Evolutionary conservation across 192 early-diverging fungal species (phyloP).

Genomic region (Funneliformis geosporum): DNA sequence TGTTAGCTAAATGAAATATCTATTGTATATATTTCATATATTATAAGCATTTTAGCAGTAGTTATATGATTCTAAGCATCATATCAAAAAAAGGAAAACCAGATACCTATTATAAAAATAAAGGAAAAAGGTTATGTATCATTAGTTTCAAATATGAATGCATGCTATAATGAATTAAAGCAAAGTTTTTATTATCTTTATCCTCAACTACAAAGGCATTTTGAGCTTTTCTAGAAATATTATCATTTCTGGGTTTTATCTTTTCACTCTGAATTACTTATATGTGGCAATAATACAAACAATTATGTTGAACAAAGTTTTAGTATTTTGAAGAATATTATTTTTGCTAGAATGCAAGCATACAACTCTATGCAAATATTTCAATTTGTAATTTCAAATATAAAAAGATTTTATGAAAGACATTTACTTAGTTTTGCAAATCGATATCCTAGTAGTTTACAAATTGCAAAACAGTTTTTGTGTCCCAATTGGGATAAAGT

Average conservation of each 20-base stretch:
- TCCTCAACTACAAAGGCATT: not conserved
- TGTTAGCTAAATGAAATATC: not conserved
- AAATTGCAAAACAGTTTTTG: not conserved
- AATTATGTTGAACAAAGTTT: not conserved
- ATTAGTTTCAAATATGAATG: not conserved
- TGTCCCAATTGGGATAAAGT: not conserved
- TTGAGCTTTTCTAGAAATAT: not conserved
- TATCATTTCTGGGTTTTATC: not conserved
- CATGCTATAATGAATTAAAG: not conserved
- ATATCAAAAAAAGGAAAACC: not conserved
- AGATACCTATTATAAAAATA: not conserved
- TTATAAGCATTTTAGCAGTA: not conserved
- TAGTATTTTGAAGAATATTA: constrained; percentile 3
- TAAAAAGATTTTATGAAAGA: not conserved
- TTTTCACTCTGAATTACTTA: not conserved
- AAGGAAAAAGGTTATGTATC: not conserved
- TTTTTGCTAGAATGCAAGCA: not conserved
- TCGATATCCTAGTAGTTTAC: not conserved
- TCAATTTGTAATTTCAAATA: not conserved
- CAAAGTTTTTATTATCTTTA: not conserved
- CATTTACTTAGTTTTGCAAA: not conserved
- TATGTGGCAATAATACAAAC: not conserved
- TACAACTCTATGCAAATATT: not conserved
- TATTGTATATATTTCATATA: not conserved
- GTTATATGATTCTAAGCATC: not conserved